Evolutionary conservation across 805 yeast species (phyloP), one percentile per base, ranked within the genome.

Genomic region (Ogataea trehaloabstinens): DNA sequence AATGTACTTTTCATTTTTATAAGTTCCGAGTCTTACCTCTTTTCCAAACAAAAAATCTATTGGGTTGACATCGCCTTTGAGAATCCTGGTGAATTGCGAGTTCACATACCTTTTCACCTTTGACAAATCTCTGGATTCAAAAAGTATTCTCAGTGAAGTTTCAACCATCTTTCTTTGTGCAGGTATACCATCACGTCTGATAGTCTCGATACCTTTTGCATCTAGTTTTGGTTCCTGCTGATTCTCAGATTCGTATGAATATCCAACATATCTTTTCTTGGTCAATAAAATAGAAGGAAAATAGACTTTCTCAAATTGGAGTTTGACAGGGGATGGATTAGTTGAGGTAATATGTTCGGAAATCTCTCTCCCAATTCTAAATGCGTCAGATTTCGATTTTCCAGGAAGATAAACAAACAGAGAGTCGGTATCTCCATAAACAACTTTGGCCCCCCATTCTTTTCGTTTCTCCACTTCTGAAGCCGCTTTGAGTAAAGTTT

Each of bases 391-490:
- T 45, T 72, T 77, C 0, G 86, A 69, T 52, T 78, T 79, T 0
- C 96, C 96, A 0, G 97, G 97, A 4, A 93, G 69, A 55, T 86
- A 84, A 2, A 93, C 90, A 70, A 93, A 93, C 39, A 93, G 61
- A 28, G 96, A 86, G 61, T 93, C 99, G 0, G 99, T 93, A 58
- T 93, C 99, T 4, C 99, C 98, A 58, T 93, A 93, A 0, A 91
- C 96, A 0, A 93, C 96, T 52, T 85, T 80, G 0, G 96, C 97
- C 2, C 89, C 89, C 86, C 89, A 86, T 18, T 68, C 55, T 2
- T 65, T 57, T 12, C 73, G 65, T 0, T 45, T 43, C 43, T 89
- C 95, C 36, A 93, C 90, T 34, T 73, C 53, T 1, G 73, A 72
- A 19, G 88, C 80, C 0, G 96, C 83, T 36, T 71, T 70, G 37